Evolutionary conservation across 352 stramenopile species (phyloP).

Genomic region (Peronosclerospora sorghi): DNA sequence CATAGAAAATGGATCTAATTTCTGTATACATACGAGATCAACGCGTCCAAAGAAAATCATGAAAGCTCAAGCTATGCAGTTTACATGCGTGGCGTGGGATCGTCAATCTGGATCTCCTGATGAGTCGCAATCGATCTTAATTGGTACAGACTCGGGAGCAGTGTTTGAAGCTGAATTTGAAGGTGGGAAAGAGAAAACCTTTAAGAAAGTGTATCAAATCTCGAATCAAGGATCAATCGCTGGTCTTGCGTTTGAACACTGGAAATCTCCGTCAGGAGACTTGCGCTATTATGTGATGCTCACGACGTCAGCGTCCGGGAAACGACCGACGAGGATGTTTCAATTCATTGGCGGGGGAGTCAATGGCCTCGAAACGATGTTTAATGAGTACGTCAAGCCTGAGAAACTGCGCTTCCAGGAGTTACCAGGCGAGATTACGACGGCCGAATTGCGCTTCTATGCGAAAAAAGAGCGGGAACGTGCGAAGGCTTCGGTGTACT

Average conservation of each 20-base stretch:
- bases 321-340: slow-evolving; percentile 84
- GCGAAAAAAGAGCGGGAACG: slow-evolving; percentile 68
- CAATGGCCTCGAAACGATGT: slow-evolving; percentile 75
- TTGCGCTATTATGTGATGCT: slow-evolving; percentile 68
- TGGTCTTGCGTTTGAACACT: slow-evolving; percentile 75
- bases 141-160: slow-evolving; percentile 66
- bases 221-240: slow-evolving; percentile 78
- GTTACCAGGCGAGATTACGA: slow-evolving; percentile 75
- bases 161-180: slow-evolving; percentile 81
- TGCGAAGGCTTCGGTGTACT: slow-evolving; percentile 84
- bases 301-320: slow-evolving; percentile 75
- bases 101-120: slow-evolving; percentile 54
- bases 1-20: slow-evolving; percentile 84
- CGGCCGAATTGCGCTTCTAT: slow-evolving; percentile 70
- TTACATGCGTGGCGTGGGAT: slow-evolving; percentile 78
- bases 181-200: slow-evolving; percentile 73
- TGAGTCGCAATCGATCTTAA: slow-evolving; percentile 51
- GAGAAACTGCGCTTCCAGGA: slow-evolving; percentile 85
- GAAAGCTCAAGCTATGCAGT: slow-evolving; percentile 66
- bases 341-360: slow-evolving; percentile 71
- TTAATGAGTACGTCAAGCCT: slow-evolving; percentile 69
- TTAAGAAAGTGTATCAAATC: slow-evolving; percentile 86
- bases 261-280: slow-evolving; percentile 46
- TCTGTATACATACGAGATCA: slow-evolving; percentile 65
- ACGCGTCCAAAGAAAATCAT: slow-evolving; percentile 81